These are phyloP conservation scores for Capronia americana DNA, from an alignment of 2,329 filamentous ascomycete species.

Conservation along the genomic window DNA sequence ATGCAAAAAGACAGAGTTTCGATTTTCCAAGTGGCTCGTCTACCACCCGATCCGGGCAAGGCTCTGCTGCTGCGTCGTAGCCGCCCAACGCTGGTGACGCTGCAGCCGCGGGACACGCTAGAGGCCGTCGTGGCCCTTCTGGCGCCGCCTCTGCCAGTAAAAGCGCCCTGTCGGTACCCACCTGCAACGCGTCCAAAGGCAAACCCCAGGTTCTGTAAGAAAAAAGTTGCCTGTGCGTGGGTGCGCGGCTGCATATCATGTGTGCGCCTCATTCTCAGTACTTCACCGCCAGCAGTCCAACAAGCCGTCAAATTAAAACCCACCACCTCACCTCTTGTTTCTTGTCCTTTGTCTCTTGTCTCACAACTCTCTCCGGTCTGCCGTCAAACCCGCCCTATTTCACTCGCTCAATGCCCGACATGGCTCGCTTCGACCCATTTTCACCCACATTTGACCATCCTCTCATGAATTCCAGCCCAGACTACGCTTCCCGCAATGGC, in stretches of 20 bases:
- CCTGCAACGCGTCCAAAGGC: slow-evolving; percentile 5
- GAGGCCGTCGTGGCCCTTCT: not conserved
- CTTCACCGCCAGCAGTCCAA: slow-evolving; percentile 30
- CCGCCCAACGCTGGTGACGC: not conserved
- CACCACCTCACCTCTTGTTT: slow-evolving; percentile 7
- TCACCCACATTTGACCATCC: slow-evolving; percentile 39
- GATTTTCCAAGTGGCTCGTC: slow-evolving; percentile 10
- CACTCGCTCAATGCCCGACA: slow-evolving; percentile 38
- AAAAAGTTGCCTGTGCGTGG: slow-evolving; percentile 23
- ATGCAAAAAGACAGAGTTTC: slow-evolving; percentile 21
- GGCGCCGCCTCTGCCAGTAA: not conserved
- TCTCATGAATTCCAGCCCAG: slow-evolving; percentile 40
- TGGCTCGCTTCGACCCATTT: slow-evolving; percentile 41
- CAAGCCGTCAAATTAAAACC: slow-evolving; percentile 3
- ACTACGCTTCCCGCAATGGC: slow-evolving; percentile 36
- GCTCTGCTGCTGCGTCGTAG: not conserved
- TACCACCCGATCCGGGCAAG: not conserved
- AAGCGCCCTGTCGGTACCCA: not conserved
- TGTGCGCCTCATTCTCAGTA: slow-evolving; percentile 7
- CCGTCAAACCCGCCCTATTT: not conserved
- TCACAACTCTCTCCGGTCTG: slow-evolving; percentile 3
- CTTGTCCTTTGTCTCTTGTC: slow-evolving; percentile 4
- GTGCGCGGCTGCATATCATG: slow-evolving; percentile 5
- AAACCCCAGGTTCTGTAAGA: slow-evolving; percentile 9
- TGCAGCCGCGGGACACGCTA: slow-evolving; percentile 9